Conservation (phyloP, 495 filamentous ascomycete species). For the Podospora pseudoanserina region DNA sequence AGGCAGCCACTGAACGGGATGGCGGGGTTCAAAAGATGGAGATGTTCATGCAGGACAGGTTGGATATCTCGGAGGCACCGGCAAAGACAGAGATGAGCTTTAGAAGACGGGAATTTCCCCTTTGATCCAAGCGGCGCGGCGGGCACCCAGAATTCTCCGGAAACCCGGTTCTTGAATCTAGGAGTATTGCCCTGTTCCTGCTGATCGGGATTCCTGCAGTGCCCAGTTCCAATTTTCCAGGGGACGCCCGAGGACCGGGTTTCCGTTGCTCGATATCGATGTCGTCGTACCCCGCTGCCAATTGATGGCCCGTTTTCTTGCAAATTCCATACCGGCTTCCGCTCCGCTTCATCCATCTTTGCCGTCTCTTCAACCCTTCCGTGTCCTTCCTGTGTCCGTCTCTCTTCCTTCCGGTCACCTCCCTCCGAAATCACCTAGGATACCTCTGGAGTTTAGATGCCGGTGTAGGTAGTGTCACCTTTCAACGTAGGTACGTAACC, state of each 20-base stretch:
- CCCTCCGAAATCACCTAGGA: neutral
- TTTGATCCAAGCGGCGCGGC: neutral
- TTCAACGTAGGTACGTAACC: neutral
- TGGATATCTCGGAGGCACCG: neutral
- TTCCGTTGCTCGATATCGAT: neutral
- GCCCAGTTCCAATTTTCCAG: neutral
- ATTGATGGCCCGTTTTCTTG: neutral
- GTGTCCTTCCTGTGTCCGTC: slow-evolving; percentile 3
- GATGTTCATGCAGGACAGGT: neutral
- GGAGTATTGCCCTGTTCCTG: neutral
- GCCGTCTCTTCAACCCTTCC: neutral
- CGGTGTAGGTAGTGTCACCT: neutral
- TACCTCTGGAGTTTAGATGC: neutral
- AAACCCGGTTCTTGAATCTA: neutral
- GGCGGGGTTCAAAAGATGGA: neutral
- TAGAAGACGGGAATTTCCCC: neutral
- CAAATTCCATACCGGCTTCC: neutral
- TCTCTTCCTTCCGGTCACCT: neutral
- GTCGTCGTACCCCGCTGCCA: neutral
- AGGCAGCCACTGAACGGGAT: neutral
- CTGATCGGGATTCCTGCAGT: neutral
- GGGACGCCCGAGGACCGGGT: neutral
- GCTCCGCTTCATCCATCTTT: neutral
- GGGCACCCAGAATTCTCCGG: neutral
- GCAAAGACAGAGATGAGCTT: neutral